Conservation (phyloP, 2,329 filamentous ascomycete genomes). For the Exophiala phaeomuriformis region DNA sequence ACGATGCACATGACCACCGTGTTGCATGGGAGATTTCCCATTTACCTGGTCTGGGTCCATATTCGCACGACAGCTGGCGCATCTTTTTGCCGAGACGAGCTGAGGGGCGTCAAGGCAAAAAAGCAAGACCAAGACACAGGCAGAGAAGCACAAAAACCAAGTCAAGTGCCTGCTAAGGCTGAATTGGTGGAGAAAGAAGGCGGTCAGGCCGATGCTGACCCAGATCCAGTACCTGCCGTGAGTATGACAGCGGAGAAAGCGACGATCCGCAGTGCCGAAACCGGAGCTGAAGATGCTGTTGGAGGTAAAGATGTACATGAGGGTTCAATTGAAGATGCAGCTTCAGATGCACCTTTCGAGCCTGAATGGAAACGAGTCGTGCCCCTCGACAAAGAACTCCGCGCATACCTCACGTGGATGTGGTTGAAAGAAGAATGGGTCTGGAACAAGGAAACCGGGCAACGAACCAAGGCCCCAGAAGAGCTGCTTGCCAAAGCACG, state of each 20-base stretch:
- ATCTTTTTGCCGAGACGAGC: slow-evolving; percentile 84
- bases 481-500: slow-evolving; percentile 35
- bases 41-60: slow-evolving; percentile 67
- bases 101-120: slow-evolving; percentile 55
- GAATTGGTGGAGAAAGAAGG: too few relatives aligned
- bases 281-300: not conserved
- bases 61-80: slow-evolving; percentile 82
- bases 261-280: not conserved
- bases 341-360: slow-evolving; percentile 48
- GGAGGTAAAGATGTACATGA: not conserved
- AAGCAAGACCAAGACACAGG: slow-evolving; percentile 56
- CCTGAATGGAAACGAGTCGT: slow-evolving; percentile 87
- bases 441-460: slow-evolving; percentile 68
- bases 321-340: not conserved
- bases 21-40: slow-evolving; percentile 78
- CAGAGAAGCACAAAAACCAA: not conserved
- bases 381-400: slow-evolving; percentile 74
- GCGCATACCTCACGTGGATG: slow-evolving; percentile 81
- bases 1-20: slow-evolving; percentile 43
- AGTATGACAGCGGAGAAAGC: not conserved
- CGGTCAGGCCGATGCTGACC: too few relatives aligned
- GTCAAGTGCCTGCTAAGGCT: too few relatives aligned
- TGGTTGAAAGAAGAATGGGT: slow-evolving; percentile 81
- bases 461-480: slow-evolving; percentile 36
- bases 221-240: too few relatives aligned